A percentile compares a stretch with the other conserved stretches of the same genome.
Evolutionary conservation across 345 rosid genomes (phyloP).

Genomic region (Clausena lansium): DNA sequence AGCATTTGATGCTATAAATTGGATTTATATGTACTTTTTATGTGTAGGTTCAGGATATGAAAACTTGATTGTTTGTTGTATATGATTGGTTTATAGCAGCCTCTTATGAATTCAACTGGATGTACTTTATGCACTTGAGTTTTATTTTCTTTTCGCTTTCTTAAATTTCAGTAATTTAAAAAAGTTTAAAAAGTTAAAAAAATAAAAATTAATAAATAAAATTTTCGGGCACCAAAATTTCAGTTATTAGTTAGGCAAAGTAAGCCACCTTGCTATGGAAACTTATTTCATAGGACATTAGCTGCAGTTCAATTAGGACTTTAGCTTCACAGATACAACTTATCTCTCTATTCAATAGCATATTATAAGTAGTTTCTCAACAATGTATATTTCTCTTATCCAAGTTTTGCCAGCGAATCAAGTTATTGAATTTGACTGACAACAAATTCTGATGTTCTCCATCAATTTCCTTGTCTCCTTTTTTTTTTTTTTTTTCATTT

Average conservation of each 20-base stretch:
- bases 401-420: not conserved
- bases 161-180: no score
- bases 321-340: not conserved
- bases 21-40: not conserved
- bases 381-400: not conserved
- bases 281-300: not conserved
- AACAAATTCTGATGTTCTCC: slow-evolving; percentile 8
- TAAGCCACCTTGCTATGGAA: not conserved
- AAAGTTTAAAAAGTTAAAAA: not conserved
- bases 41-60: not conserved
- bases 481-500: not conserved
- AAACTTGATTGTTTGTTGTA: not conserved
- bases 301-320: not conserved
- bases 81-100: not conserved
- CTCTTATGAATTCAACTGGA: not conserved
- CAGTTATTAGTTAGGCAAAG: not conserved
- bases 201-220: not conserved
- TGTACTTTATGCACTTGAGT: not conserved
- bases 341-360: not conserved
- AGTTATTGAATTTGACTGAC: not conserved
- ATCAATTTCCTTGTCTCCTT: not conserved
- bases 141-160: not conserved
- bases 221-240: not conserved
- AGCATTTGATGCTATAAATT: not conserved
- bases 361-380: not conserved